These are phyloP conservation scores for Solidago caesia DNA, from an alignment of 129 eudicot species.

Conservation along the genomic window DNA sequence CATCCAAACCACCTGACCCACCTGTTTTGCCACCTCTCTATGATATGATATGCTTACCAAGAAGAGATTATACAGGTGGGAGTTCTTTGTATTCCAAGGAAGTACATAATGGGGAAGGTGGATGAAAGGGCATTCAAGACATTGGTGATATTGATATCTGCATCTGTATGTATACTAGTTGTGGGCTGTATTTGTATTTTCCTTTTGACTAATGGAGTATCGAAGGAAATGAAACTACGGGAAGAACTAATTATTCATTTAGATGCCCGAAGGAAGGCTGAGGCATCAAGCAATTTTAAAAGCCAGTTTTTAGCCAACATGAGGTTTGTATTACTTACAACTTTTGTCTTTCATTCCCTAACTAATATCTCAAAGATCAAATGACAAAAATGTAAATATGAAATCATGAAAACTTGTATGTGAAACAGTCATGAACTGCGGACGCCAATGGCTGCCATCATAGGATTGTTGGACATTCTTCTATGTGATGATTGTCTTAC, in stretches of 20 bases:
- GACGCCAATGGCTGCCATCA: conserved; percentile 99
- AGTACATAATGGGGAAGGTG: conserved; percentile 92
- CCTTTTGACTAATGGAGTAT: conserved; percentile 86
- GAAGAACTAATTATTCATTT: conserved; percentile 84
- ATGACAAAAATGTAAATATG: neutral
- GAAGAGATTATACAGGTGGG: conserved; percentile 60
- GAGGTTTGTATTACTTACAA: conserved; percentile 55
- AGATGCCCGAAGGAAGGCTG: conserved; percentile 93
- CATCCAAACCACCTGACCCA: neutral
- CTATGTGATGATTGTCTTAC: conserved; percentile 79
- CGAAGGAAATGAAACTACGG: conserved; percentile 93
- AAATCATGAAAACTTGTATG: neutral
- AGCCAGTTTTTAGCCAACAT: conserved; percentile 97
- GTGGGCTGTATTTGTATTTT: conserved; percentile 87
- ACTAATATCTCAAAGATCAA: neutral
- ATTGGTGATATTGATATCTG: conserved; percentile 72
- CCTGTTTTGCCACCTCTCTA: neutral
- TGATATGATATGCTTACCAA: neutral
- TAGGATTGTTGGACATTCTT: conserved; percentile 96
- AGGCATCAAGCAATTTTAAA: conserved; percentile 98
- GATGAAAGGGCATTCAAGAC: conserved; percentile 85
- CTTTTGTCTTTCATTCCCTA: conserved; percentile 4
- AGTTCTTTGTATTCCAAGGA: conserved; percentile 86
- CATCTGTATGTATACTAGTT: conserved; percentile 77
- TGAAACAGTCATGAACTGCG: conserved; percentile 85